Evolutionary conservation across 2,329 filamentous ascomycete species (phyloP).

Genomic region (Cladosporium oxysporum): DNA sequence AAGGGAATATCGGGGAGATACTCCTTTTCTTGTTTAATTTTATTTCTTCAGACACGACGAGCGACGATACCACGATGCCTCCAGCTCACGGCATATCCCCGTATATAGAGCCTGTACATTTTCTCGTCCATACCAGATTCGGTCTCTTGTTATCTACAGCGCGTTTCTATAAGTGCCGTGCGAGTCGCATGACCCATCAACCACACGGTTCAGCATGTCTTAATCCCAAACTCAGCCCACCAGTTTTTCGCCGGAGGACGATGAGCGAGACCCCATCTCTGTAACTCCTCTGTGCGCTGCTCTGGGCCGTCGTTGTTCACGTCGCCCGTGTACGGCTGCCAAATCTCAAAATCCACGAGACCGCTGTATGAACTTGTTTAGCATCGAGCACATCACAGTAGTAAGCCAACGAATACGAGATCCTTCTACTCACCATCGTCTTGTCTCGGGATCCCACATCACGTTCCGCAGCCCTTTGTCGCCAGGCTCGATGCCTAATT

Average conservation of each 20-base stretch:
- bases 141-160: not conserved
- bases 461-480: slow-evolving; percentile 37
- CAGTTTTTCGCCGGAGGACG: slow-evolving; percentile 29
- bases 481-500: slow-evolving; percentile 32
- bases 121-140: not conserved
- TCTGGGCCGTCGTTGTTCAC: slow-evolving; percentile 30
- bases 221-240: slow-evolving; percentile 25
- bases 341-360: slow-evolving; percentile 38
- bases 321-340: slow-evolving; percentile 26
- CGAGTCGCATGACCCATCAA: not conserved
- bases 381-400: not conserved
- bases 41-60: slow-evolving; percentile 1
- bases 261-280: slow-evolving; percentile 33
- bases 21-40: not conserved
- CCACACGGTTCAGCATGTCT: slow-evolving; percentile 2
- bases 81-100: not conserved
- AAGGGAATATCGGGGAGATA: not conserved
- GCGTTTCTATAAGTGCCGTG: not conserved
- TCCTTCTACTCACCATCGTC: not conserved
- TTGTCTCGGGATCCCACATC: slow-evolving; percentile 30
- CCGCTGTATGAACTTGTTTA: slow-evolving; percentile 20
- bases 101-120: slow-evolving; percentile 5
- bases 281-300: not conserved
- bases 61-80: slow-evolving; percentile 27
- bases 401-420: not conserved